phyloP scores from a whole-genome alignment of 2,329 filamentous ascomycete genomes.

The Myriosclerotinia scirpicola region DNA sequence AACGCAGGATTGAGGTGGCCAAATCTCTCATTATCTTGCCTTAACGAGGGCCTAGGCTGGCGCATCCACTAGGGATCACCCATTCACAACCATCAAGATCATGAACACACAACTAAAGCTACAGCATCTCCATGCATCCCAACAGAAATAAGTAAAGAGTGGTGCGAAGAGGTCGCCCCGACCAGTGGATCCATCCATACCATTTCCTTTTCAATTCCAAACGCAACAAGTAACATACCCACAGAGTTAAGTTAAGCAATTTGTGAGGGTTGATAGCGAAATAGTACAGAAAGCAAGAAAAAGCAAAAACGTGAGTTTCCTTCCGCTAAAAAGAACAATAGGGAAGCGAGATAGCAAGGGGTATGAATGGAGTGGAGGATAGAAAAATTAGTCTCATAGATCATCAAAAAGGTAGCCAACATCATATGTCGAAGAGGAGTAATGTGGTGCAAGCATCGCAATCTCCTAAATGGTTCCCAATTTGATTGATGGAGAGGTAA shows the following conservation, averaged over 20 bases:
- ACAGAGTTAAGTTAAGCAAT: conserved; percentile 26
- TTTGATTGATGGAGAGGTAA: conserved; percentile 41
- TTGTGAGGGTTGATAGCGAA: conserved; percentile 18
- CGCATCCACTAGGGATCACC: conserved; percentile 38
- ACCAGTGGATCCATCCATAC: conserved; percentile 34
- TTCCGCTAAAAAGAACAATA: conserved; percentile 37
- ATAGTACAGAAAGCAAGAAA: conserved; percentile 37
- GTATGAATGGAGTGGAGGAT: conserved; percentile 45
- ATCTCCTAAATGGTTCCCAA: conserved; percentile 41
- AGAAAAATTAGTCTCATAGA: conserved; percentile 21
- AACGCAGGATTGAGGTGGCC: conserved; percentile 39
- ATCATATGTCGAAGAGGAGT: conserved; percentile 45
- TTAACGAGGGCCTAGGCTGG: conserved; percentile 39
- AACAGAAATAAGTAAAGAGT: conserved; percentile 40
- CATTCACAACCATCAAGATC: conserved; percentile 40
- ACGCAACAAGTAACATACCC: conserved; percentile 24
- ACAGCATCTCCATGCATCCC: conserved; percentile 41
- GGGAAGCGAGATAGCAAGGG: conserved; percentile 37
- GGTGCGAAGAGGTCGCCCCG: conserved; percentile 40
- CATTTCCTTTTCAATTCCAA: conserved; percentile 19
- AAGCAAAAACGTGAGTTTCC: conserved; percentile 34
- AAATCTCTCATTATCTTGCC: conserved; percentile 42
- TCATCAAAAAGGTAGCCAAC: conserved; percentile 45
- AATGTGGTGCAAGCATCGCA: conserved; percentile 38
- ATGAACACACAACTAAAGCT: conserved; percentile 37